A percentile compares a stretch with the other conserved stretches of the same genome.
These are phyloP conservation scores for Leccinum uliginosum DNA, from an alignment of 768 basidiomycete genomes.

Conservation along the genomic window DNA sequence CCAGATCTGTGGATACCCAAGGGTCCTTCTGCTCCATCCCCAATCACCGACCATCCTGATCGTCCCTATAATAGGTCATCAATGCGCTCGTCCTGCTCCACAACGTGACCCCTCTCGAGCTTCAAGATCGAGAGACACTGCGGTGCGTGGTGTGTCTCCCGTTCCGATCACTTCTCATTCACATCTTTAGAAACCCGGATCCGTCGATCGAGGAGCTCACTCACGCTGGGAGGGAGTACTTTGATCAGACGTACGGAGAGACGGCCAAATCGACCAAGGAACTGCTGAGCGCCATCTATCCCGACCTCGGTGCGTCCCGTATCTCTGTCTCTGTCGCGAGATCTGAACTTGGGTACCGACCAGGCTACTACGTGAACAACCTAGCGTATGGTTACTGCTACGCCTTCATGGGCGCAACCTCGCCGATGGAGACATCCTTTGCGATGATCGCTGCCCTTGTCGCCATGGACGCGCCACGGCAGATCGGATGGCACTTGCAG, in stretches of 20 bases:
- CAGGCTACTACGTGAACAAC: conserved; percentile 52
- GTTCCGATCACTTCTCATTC: background rate
- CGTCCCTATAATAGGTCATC: conserved; percentile 33
- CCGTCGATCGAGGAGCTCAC: conserved; percentile 42
- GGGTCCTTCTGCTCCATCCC: conserved; percentile 32
- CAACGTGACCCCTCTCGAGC: conserved; percentile 47
- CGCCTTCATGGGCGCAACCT: conserved; percentile 42
- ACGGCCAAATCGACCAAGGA: conserved; percentile 45
- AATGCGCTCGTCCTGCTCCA: conserved; percentile 52
- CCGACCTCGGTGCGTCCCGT: conserved; percentile 54
- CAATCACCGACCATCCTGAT: background rate
- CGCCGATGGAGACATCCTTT: conserved; percentile 54
- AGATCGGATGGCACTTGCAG: conserved; percentile 62
- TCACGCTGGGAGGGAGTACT: conserved; percentile 40
- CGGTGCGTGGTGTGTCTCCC: conserved; percentile 33
- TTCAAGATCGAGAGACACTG: conserved; percentile 43
- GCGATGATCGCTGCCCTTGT: conserved; percentile 59
- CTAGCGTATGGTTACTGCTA: conserved; percentile 59
- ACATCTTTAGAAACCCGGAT: conserved; percentile 36
- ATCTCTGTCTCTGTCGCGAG: background rate
- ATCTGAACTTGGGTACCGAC: background rate
- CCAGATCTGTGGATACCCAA: conserved; percentile 52
- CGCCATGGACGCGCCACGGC: conserved; percentile 56
- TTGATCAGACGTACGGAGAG: conserved; percentile 51
- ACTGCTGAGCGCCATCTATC: conserved; percentile 49